Base-by-base conservation (phyloP, 495 filamentous ascomycete genomes). In the Astrocystis sublimbata region DNA sequence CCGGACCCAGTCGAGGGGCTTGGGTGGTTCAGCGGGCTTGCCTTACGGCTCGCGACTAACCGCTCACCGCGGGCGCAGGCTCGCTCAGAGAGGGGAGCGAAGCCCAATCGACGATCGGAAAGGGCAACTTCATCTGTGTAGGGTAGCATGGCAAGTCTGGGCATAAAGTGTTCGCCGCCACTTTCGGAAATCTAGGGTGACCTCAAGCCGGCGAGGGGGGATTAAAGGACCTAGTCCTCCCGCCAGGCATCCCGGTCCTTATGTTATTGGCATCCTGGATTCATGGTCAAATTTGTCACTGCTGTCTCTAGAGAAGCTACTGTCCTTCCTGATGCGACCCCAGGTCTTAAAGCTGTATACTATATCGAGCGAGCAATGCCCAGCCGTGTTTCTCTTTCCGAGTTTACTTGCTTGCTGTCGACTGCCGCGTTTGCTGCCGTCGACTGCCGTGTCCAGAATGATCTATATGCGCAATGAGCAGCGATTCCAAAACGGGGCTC, bases 311-410 rank as follows among this genome's bases (percentile, higher is more conserved):
- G 13, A 58, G 36, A n/a, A 58, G 8, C 17, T 30, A 23, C 30
- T 58, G 36, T 23, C 15, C 38, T 43, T 41, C 56, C 42, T 41
- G n/a, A 38, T 42, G n/a, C 24, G 17, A n/a, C 56, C 56, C 56
- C 56, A 28, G 56, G 30, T 58, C 56, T 58, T 58, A 58, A 58
- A 28, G n/a, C 26, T 31, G 31, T 50, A 46, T 59, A 43, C 30
- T 50, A 52, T 46, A 47, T 40, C 58, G 23, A 12, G 33, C n/a
- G 24, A n/a, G 33, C 35, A 51, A 31, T n/a, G 33, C 45, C 21
- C 17, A 35, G 56, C 19, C 31, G 23, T 38, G n/a, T n/a, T n/a
- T n/a, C 56, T 59, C 56, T 45, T 59, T n/a, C 56, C 56, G 42
- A 49, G 45, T 59, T n/a, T n/a, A n/a, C n/a, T n/a, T n/a, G n/a